Conservation (phyloP, 352 stramenopile species). For the Globisporangium cederbergense region DNA sequence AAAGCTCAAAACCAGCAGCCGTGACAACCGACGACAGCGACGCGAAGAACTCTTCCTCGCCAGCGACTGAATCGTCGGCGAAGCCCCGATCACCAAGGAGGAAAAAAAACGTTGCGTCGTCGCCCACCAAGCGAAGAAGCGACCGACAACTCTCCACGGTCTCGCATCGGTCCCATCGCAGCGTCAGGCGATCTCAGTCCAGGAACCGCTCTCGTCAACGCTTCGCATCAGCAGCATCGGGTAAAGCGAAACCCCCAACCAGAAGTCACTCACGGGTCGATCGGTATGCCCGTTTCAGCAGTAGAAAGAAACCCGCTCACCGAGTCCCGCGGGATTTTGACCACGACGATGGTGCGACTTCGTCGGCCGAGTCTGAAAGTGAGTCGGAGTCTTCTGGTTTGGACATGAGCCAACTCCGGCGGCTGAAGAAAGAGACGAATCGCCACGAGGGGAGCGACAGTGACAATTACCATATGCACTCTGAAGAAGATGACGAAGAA, state of each 20-base stretch:
- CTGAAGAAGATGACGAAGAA: slow-evolving; percentile 10
- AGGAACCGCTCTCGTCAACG: neutral
- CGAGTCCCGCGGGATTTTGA: neutral
- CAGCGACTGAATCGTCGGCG: neutral
- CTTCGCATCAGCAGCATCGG: neutral
- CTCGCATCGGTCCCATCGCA: slow-evolving; percentile 1
- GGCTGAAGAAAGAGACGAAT: slow-evolving; percentile 22
- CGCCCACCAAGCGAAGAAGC: neutral
- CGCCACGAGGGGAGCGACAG: neutral
- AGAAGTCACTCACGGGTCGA: neutral
- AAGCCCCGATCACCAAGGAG: neutral
- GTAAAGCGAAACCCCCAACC: neutral
- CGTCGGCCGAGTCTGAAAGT: slow-evolving; percentile 12
- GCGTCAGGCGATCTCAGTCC: slow-evolving; percentile 6
- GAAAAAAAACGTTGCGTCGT: neutral
- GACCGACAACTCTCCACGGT: slow-evolving; percentile 5
- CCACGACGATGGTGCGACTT: neutral
- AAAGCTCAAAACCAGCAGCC: slow-evolving; percentile 1
- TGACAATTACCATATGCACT: neutral
- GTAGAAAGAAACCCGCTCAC: neutral
- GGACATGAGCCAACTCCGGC: slow-evolving; percentile 37
- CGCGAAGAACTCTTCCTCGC: slow-evolving; percentile 6
- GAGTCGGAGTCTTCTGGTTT: slow-evolving; percentile 29
- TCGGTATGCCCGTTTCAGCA: neutral
- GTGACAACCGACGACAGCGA: slow-evolving; percentile 8